These are phyloP conservation scores for Coniochaeta sp. DNA, from an alignment of 2,329 filamentous ascomycete genomes.

Conservation along the genomic window DNA sequence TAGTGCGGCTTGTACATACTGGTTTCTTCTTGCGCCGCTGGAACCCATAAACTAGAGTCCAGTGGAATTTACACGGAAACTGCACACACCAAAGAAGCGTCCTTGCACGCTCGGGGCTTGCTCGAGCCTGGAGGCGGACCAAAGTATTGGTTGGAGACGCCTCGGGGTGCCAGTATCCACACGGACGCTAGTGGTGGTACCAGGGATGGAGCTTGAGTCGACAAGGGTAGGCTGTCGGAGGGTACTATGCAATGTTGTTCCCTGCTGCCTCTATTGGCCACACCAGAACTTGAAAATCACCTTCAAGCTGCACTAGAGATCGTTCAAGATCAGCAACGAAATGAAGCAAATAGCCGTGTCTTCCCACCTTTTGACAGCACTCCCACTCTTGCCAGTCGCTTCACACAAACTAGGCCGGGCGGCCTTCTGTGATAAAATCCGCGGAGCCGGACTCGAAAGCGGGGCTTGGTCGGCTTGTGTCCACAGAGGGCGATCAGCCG, in stretches of 20 bases:
- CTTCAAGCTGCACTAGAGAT: background rate
- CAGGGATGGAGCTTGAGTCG: background rate
- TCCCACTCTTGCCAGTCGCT: background rate
- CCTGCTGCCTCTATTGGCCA: slow-evolving; percentile 10
- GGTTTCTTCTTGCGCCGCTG: background rate
- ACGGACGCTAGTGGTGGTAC: background rate
- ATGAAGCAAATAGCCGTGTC: background rate
- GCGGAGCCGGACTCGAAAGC: background rate
- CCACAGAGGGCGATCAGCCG: background rate
- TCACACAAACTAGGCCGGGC: background rate
- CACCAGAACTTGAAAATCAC: background rate
- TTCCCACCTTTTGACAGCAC: background rate
- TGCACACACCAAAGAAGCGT: background rate
- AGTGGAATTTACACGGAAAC: background rate
- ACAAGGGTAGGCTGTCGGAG: background rate
- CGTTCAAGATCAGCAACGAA: background rate
- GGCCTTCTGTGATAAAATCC: background rate
- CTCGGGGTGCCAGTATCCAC: background rate
- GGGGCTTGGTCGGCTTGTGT: background rate
- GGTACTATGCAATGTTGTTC: no score
- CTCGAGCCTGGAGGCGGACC: background rate
- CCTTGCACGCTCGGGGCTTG: background rate
- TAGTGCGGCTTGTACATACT: background rate
- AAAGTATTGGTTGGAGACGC: background rate
- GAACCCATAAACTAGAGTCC: background rate